Conservation (phyloP, 345 rosid species). For the Gynandropsis gynandra region DNA sequence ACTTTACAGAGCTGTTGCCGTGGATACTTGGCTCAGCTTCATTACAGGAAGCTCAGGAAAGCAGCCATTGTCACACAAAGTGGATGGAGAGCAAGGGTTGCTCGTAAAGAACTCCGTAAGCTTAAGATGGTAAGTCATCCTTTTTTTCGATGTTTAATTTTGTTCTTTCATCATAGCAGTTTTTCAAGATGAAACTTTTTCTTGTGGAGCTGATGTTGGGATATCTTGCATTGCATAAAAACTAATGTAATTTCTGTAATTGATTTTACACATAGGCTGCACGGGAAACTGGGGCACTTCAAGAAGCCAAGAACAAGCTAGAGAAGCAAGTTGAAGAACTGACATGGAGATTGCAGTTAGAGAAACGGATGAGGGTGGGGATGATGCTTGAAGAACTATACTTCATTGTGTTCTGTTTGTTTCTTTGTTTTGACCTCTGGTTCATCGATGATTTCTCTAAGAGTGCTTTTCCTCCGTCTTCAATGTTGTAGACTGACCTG, state of each 20-base stretch:
- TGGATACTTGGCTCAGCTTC: constrained; percentile 53
- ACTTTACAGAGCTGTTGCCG: constrained; percentile 63
- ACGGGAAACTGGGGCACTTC: constrained; percentile 97
- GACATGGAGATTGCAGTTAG: constrained; percentile 95
- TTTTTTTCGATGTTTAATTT: constrained; percentile 16
- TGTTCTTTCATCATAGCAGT: constrained; percentile 9
- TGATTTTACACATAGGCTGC: constrained; percentile 59
- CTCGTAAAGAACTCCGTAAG: constrained; percentile 73
- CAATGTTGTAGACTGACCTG: constrained; percentile 59
- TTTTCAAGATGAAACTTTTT: constrained; percentile 1
- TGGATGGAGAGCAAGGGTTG: constrained; percentile 96
- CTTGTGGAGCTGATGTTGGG: constrained; percentile 12
- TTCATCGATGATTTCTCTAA: constrained; percentile 7
- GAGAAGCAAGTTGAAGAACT: constrained; percentile 99
- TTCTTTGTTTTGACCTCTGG: constrained; percentile 9
- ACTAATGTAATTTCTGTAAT: constrained; percentile 8
- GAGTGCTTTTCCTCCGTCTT: constrained; percentile 9
- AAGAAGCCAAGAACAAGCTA: constrained; percentile 94
- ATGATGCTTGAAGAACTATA: constrained; percentile 2
- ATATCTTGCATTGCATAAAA: constrained; percentile 3
- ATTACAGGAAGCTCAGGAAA: constrained; percentile 55
- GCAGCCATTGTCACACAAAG: constrained; percentile 81
- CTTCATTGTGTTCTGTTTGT: not conserved
- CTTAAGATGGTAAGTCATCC: constrained; percentile 78
- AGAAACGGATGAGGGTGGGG: constrained; percentile 91